Conservation (phyloP, 2,329 filamentous ascomycete species). For the Graphilbum sp. region DNA sequence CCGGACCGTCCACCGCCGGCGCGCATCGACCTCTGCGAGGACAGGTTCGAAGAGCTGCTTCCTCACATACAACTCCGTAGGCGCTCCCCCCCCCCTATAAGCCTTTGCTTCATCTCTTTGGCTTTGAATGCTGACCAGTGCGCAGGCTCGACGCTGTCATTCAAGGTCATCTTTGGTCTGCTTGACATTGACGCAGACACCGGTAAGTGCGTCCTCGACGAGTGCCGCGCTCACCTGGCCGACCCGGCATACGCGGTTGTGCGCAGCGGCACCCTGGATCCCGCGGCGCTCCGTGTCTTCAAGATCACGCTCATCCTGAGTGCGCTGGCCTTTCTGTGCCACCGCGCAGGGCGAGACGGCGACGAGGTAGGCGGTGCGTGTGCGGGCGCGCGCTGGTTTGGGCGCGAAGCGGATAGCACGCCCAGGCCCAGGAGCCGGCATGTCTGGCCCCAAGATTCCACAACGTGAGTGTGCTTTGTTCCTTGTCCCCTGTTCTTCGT, state of each 20-base stretch:
- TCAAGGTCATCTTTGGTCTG: slow-evolving; percentile 2
- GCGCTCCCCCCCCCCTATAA: background rate
- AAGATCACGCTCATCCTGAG: slow-evolving; percentile 7
- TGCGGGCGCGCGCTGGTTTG: slow-evolving; percentile 7
- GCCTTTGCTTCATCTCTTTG: background rate
- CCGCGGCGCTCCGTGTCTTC: slow-evolving; percentile 3
- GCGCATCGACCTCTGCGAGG: slow-evolving; percentile 5
- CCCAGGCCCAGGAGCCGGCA: slow-evolving; percentile 1
- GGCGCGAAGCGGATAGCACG: background rate
- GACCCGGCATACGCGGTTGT: slow-evolving; percentile 1
- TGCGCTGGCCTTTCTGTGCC: slow-evolving; percentile 3
- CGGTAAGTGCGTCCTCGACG: background rate
- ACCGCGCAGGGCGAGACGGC: background rate
- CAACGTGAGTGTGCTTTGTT: too few species aligned
- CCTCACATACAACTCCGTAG: slow-evolving; percentile 8
- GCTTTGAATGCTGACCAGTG: background rate
- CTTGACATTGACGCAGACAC: slow-evolving; percentile 3
- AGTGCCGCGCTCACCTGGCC: slow-evolving; percentile 5
- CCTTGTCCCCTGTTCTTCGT: background rate
- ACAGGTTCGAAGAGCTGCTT: slow-evolving; percentile 6
- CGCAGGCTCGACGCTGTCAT: slow-evolving; percentile 2
- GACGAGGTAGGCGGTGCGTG: background rate
- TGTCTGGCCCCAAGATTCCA: slow-evolving; percentile 9
- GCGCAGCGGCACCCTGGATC: slow-evolving; percentile 4
- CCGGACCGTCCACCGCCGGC: slow-evolving; percentile 5